These are phyloP conservation scores for Tylopilus balloui DNA, from an alignment of 768 basidiomycete genomes.

Conservation along the genomic window DNA sequence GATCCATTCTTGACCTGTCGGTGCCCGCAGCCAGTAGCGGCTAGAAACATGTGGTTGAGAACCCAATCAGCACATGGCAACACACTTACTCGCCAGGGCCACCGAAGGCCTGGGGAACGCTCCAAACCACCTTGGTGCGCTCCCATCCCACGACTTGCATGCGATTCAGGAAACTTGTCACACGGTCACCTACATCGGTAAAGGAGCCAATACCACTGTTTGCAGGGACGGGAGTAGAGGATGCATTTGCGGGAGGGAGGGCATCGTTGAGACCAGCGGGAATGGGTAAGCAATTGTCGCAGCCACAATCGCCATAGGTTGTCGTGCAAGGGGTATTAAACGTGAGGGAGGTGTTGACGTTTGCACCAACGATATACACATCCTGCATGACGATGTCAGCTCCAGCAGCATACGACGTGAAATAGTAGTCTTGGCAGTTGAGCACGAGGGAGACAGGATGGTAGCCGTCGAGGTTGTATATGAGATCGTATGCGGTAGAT, in stretches of 20 bases:
- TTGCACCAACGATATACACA: slow-evolving; percentile 45
- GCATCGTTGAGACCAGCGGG: slow-evolving; percentile 39
- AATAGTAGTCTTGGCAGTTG: slow-evolving; percentile 65
- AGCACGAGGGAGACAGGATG: slow-evolving; percentile 63
- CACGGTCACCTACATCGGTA: slow-evolving; percentile 60
- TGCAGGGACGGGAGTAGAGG: slow-evolving; percentile 13
- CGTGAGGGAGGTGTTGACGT: slow-evolving; percentile 55
- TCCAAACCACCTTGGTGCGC: slow-evolving; percentile 66
- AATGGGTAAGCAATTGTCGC: slow-evolving; percentile 49
- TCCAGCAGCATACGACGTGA: slow-evolving; percentile 52
- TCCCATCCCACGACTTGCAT: slow-evolving; percentile 62
- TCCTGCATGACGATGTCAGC: slow-evolving; percentile 71
- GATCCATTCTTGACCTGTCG: slow-evolving; percentile 65
- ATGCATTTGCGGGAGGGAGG: slow-evolving; percentile 21
- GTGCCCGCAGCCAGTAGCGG: slow-evolving; percentile 57
- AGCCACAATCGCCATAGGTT: slow-evolving; percentile 72
- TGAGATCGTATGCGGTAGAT: slow-evolving; percentile 46
- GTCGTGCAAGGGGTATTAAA: slow-evolving; percentile 60
- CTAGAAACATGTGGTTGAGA: slow-evolving; percentile 5
- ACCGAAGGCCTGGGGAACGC: slow-evolving; percentile 76
- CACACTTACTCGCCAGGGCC: slow-evolving; percentile 34
- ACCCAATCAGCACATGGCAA: not conserved
- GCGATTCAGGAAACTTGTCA: slow-evolving; percentile 60
- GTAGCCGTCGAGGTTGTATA: slow-evolving; percentile 60
- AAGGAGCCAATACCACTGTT: slow-evolving; percentile 37